Percentiles rank a stretch among this genome's conserved stretches.
These are phyloP conservation scores for Hypomyces perniciosus DNA, from an alignment of 2,329 filamentous ascomycete genomes.

Conservation along the genomic window DNA sequence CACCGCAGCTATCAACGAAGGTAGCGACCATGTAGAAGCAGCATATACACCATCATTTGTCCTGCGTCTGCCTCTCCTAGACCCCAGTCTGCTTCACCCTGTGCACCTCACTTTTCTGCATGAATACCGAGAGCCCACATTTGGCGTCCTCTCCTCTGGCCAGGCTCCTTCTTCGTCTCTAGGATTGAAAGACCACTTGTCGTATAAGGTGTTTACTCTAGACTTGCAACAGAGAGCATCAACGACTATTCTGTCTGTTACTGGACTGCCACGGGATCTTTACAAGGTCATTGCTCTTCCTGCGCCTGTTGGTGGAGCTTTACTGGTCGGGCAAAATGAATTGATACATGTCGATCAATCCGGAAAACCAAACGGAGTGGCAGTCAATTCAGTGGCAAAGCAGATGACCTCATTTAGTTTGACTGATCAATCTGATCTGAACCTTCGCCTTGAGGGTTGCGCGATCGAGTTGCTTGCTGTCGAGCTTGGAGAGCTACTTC, in stretches of 20 bases:
- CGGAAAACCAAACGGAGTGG: slow-evolving; percentile 86
- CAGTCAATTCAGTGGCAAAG: slow-evolving; percentile 84
- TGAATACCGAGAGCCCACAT: slow-evolving; percentile 96
- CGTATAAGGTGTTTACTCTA: slow-evolving; percentile 91
- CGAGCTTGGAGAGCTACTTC: slow-evolving; percentile 75
- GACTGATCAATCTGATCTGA: slow-evolving; percentile 76
- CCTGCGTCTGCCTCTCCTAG: slow-evolving; percentile 79
- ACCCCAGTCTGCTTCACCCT: slow-evolving; percentile 79
- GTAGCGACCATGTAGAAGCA: slow-evolving; percentile 42
- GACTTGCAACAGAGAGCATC: slow-evolving; percentile 91
- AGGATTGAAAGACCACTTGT: slow-evolving; percentile 76
- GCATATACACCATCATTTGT: slow-evolving; percentile 91
- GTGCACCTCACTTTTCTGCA: slow-evolving; percentile 89
- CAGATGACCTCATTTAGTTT: slow-evolving; percentile 78
- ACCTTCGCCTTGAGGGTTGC: slow-evolving; percentile 75
- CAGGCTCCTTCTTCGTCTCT: slow-evolving; percentile 68
- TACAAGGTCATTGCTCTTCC: slow-evolving; percentile 77
- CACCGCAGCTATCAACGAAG: slow-evolving; percentile 29
- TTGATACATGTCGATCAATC: slow-evolving; percentile 94
- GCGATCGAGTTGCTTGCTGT: slow-evolving; percentile 68
- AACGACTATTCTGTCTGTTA: slow-evolving; percentile 83
- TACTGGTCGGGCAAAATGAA: slow-evolving; percentile 84
- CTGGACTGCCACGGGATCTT: slow-evolving; percentile 79
- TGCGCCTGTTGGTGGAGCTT: slow-evolving; percentile 77
- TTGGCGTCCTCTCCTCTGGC: slow-evolving; percentile 83